Evolutionary conservation across 805 yeast genomes (phyloP).

Genomic region (Wickerhamomyces xylosicus): DNA sequence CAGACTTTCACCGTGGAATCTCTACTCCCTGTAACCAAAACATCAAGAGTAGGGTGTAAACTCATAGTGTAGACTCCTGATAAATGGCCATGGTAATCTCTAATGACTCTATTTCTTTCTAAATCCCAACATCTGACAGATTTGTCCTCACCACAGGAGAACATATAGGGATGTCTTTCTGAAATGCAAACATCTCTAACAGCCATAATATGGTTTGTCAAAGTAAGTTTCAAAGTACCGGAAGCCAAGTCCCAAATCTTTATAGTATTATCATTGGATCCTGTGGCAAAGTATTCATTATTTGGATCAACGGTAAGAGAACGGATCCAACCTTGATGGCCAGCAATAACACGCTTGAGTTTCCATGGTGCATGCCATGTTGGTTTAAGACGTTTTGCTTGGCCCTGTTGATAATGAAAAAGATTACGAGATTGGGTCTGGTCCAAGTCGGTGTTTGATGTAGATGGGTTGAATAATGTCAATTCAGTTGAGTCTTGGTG

Average conservation of each 20-base stretch:
- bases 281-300: conserved; percentile 87
- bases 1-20: conserved; percentile 83
- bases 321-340: conserved; percentile 91
- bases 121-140: conserved; percentile 93
- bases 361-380: conserved; percentile 63
- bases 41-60: conserved; percentile 78
- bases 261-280: conserved; percentile 80
- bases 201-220: conserved; percentile 88
- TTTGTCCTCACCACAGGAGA: conserved; percentile 89
- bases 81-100: conserved; percentile 91
- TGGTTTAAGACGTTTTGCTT: conserved; percentile 1
- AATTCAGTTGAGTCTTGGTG: too few relatives aligned
- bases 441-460: too few relatives aligned
- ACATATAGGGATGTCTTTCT: conserved; percentile 73
- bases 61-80: conserved; percentile 81
- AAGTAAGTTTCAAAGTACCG: conserved; percentile 57
- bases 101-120: conserved; percentile 68
- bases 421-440: too few relatives aligned
- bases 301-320: conserved; percentile 77
- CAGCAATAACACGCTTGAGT: conserved; percentile 62
- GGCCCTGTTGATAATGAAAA: too few relatives aligned
- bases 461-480: too few relatives aligned
- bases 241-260: conserved; percentile 85
- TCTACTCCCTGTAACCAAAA: conserved; percentile 79
- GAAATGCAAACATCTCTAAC: conserved; percentile 73